Evolutionary conservation across 2,329 filamentous ascomycete genomes (phyloP).

Genomic region (Furcasterigmium sp.): DNA sequence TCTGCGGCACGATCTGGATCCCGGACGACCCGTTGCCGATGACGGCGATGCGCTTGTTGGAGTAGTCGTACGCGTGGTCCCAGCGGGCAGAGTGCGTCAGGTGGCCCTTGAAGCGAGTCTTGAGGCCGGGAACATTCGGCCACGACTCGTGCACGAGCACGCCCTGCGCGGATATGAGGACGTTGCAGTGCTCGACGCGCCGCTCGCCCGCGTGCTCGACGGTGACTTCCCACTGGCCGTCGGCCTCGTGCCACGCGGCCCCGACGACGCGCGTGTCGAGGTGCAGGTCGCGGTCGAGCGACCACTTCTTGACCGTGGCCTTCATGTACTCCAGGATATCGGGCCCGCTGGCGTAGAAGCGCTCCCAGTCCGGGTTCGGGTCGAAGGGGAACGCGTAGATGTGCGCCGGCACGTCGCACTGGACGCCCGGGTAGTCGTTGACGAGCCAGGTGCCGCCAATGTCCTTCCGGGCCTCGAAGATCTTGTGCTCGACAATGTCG

Average conservation of each 20-base stretch:
- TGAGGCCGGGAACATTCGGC: constrained; percentile 45
- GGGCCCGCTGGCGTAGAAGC: constrained; percentile 17
- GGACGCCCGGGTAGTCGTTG: constrained; percentile 16
- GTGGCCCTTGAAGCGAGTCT: constrained; percentile 44
- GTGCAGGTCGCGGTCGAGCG: constrained; percentile 34
- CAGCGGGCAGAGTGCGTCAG: constrained; percentile 50
- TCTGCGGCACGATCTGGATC: constrained; percentile 40
- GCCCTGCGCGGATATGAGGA: constrained; percentile 41
- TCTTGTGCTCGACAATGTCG: constrained; percentile 20
- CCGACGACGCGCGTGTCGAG: constrained; percentile 35
- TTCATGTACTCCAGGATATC: constrained; percentile 26
- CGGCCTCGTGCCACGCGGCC: constrained; percentile 35
- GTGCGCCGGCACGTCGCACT: background rate
- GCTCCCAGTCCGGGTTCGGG: constrained; percentile 22
- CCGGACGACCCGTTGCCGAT: constrained; percentile 49
- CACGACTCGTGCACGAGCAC: constrained; percentile 46
- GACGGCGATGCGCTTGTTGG: constrained; percentile 40
- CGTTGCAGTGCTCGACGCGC: constrained; percentile 21
- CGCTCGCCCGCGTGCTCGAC: constrained; percentile 14
- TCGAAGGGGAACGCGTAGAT: constrained; percentile 15
- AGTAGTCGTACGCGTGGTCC: constrained; percentile 39
- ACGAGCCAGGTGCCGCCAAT: constrained; percentile 18
- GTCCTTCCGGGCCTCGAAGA: constrained; percentile 26
- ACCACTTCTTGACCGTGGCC: constrained; percentile 21
- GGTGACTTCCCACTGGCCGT: constrained; percentile 28